A percentile compares a stretch with the other conserved stretches of the same genome.
phyloP scores from a whole-genome alignment of 2,329 filamentous ascomycete species.

The Fonsecaea erecta region DNA sequence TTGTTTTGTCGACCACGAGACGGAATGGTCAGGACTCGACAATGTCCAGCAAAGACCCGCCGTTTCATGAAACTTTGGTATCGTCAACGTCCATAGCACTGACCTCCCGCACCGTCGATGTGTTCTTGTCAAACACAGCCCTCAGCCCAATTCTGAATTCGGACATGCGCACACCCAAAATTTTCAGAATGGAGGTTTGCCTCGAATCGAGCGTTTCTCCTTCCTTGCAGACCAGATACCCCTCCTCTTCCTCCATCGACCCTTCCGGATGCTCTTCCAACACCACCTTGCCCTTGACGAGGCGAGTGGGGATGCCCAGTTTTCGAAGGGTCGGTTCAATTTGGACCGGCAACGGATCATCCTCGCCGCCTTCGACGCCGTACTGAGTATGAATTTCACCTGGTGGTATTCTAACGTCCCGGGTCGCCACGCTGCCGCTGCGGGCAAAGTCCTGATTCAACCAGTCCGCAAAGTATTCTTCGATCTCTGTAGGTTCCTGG shows the following conservation, averaged over 20 bases:
- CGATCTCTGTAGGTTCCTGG: conserved; percentile 69
- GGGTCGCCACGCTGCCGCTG: conserved; percentile 75
- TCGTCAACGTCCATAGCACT: conserved; percentile 50
- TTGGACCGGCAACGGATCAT: conserved; percentile 84
- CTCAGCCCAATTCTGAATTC: conserved; percentile 84
- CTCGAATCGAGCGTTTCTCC: conserved; percentile 85
- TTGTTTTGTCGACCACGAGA: background rate
- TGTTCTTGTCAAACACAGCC: conserved; percentile 61
- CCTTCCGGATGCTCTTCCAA: conserved; percentile 61
- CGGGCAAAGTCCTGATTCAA: conserved; percentile 86
- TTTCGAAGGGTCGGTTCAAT: conserved; percentile 89
- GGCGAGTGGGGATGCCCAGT: conserved; percentile 84
- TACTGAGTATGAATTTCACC: conserved; percentile 76
- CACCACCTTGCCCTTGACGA: conserved; percentile 86
- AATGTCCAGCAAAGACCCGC: too few species aligned
- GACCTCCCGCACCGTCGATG: conserved; percentile 48
- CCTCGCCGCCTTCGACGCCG: conserved; percentile 66
- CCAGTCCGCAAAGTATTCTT: conserved; percentile 73
- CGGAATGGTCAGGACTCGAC: background rate
- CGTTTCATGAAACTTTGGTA: background rate
- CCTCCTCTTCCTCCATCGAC: conserved; percentile 46
- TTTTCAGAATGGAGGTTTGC: conserved; percentile 90
- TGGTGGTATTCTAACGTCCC: conserved; percentile 77
- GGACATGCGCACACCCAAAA: conserved; percentile 87
- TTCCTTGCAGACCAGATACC: conserved; percentile 80